These are phyloP conservation scores for Pythium vanterpoolii DNA, from an alignment of 352 stramenopile genomes.

Conservation along the genomic window DNA sequence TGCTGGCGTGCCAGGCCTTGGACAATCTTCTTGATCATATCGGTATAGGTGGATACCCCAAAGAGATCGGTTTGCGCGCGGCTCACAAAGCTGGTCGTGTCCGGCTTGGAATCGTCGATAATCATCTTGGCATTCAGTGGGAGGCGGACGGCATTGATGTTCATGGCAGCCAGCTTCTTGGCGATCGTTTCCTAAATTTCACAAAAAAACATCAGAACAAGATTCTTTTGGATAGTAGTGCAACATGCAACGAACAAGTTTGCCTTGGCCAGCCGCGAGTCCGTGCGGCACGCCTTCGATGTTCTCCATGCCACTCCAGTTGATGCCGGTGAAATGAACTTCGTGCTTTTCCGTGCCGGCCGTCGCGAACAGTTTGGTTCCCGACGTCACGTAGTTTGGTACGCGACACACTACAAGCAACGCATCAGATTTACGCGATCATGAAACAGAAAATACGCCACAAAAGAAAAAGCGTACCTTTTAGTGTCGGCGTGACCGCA, in stretches of 20 bases:
- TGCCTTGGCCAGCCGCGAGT: conserved; percentile 59
- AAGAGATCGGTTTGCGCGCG: conserved; percentile 56
- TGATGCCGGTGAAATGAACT: conserved; percentile 81
- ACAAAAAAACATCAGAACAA: neutral
- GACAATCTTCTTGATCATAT: conserved; percentile 86
- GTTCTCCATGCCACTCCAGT: conserved; percentile 88
- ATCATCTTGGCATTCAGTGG: conserved; percentile 85
- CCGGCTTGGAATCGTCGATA: conserved; percentile 55
- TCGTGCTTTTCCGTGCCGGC: conserved; percentile 52
- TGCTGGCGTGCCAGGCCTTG: conserved; percentile 76
- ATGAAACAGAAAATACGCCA: neutral
- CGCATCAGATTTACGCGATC: neutral
- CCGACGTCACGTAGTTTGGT: conserved; percentile 62
- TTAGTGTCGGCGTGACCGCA: conserved; percentile 35
- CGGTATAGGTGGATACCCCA: conserved; percentile 62
- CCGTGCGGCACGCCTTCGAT: conserved; percentile 70
- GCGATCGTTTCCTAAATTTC: conserved; percentile 41
- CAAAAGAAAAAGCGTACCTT: conserved; percentile 28
- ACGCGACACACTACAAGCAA: conserved; percentile 47
- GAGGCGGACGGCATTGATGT: conserved; percentile 76
- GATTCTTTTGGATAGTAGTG: neutral
- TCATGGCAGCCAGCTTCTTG: conserved; percentile 50
- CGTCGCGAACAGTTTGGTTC: conserved; percentile 64
- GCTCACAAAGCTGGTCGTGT: conserved; percentile 70
- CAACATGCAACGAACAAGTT: conserved; percentile 33